A percentile compares a stretch with the other conserved stretches of the same genome.
Conservation (phyloP, 805 yeast genomes). For the Metschnikowia matae region DNA sequence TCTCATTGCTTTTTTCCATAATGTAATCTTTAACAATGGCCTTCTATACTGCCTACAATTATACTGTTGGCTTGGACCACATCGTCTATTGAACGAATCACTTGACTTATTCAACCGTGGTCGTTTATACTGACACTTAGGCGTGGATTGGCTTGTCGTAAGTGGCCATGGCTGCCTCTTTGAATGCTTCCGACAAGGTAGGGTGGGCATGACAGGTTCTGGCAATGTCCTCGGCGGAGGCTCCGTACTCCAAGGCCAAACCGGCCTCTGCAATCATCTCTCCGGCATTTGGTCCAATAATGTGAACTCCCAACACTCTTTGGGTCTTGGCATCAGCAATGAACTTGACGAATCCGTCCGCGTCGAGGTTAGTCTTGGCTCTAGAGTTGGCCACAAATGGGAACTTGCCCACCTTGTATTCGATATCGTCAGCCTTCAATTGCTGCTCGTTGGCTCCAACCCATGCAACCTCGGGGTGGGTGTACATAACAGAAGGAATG, state of each 20-base stretch:
- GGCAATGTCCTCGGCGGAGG: slow-evolving; percentile 95
- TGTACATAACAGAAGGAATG: slow-evolving; percentile 98
- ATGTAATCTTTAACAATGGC: too few relatives aligned
- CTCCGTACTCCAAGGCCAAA: slow-evolving; percentile 97
- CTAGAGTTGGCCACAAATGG: slow-evolving; percentile 98
- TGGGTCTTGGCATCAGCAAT: slow-evolving; percentile 96
- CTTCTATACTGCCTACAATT: too few relatives aligned
- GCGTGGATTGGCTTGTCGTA: slow-evolving; percentile 84
- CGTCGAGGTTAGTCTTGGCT: slow-evolving; percentile 96
- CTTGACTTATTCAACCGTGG: background rate
- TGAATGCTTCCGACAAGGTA: slow-evolving; percentile 94
- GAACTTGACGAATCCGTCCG: slow-evolving; percentile 96
- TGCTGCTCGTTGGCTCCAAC: slow-evolving; percentile 96
- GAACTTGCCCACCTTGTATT: slow-evolving; percentile 94
- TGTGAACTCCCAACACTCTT: slow-evolving; percentile 93
- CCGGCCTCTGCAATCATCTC: slow-evolving; percentile 99
- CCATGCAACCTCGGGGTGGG: slow-evolving; percentile 99
- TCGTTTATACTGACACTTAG: background rate
- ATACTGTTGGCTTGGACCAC: too few relatives aligned
- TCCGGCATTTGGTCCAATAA: slow-evolving; percentile 98
- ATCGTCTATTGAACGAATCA: too few relatives aligned
- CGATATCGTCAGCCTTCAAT: slow-evolving; percentile 86
- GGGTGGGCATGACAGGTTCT: slow-evolving; percentile 99
- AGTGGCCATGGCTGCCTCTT: slow-evolving; percentile 94
- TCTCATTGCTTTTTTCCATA: too few relatives aligned